phyloP scores from a whole-genome alignment of 2,329 filamentous ascomycete genomes.

The Beauveria bassiana region DNA sequence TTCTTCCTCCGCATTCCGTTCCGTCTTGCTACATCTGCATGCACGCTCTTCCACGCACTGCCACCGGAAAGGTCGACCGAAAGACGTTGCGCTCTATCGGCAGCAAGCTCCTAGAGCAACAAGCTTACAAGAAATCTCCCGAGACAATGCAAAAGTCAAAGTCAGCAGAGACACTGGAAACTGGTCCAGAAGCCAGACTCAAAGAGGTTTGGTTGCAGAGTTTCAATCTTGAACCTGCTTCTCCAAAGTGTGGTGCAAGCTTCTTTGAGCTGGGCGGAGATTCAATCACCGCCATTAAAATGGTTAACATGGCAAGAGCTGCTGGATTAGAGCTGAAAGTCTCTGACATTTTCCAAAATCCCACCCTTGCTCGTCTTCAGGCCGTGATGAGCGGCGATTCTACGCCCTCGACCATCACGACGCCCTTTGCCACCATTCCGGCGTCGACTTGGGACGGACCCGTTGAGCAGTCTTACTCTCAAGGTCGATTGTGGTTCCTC shows the following conservation, averaged over 20 bases:
- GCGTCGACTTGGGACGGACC: conserved; percentile 9
- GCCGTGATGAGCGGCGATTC: background rate
- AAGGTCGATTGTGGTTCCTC: conserved; percentile 18
- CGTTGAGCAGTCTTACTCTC: conserved; percentile 18
- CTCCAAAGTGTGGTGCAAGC: background rate
- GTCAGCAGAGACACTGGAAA: background rate
- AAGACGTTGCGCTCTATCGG: conserved; percentile 6
- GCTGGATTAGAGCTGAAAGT: conserved; percentile 1
- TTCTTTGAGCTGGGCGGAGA: conserved; percentile 3
- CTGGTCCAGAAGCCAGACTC: background rate
- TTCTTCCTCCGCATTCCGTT: conserved; percentile 2
- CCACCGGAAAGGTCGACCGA: conserved; percentile 8
- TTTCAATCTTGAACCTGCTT: background rate
- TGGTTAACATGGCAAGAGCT: conserved; percentile 9
- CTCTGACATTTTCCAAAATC: background rate
- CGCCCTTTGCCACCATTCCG: background rate
- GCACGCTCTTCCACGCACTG: conserved; percentile 5
- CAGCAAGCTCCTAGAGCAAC: background rate
- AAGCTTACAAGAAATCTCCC: too few species aligned
- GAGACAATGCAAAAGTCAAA: too few species aligned
- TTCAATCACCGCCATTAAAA: background rate
- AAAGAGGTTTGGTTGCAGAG: background rate
- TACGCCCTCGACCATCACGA: too few species aligned
- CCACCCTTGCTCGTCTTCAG: background rate
- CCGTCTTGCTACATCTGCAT: conserved; percentile 8